Evolutionary conservation across 2,329 filamentous ascomycete species (phyloP).

Genomic region (Neonectria faginata): DNA sequence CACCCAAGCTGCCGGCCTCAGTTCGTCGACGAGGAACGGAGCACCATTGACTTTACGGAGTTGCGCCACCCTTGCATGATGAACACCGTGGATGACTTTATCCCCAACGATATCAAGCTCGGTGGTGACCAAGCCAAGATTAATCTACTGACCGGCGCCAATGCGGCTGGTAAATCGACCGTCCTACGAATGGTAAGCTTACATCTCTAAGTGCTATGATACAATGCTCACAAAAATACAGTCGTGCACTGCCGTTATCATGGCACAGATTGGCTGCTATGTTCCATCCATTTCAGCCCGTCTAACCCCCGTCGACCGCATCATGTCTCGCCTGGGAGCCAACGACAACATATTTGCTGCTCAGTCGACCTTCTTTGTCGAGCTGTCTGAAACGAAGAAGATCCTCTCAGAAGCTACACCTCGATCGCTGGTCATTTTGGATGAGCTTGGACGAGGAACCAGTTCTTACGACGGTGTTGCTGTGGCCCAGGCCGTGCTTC

Average conservation of each 20-base stretch:
- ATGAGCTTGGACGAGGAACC: conserved; percentile 94
- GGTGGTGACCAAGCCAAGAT: conserved; percentile 87
- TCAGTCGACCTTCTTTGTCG: conserved; percentile 98
- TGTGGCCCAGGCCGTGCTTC: conserved; percentile 95
- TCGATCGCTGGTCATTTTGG: conserved; percentile 93
- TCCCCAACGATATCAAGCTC: conserved; percentile 91
- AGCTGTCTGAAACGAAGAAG: conserved; percentile 97
- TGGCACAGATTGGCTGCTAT: conserved; percentile 96
- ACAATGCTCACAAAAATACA: conserved; percentile 51
- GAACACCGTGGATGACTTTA: conserved; percentile 90
- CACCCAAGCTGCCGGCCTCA: conserved; percentile 87
- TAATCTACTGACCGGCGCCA: conserved; percentile 92
- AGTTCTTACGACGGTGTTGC: conserved; percentile 96
- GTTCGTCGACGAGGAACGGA: conserved; percentile 88
- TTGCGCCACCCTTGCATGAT: conserved; percentile 96
- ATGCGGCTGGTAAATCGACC: conserved; percentile 97
- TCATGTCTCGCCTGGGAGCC: conserved; percentile 97
- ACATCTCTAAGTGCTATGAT: neutral
- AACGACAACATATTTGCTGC: conserved; percentile 99
- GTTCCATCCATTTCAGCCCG: conserved; percentile 85
- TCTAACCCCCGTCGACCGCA: conserved; percentile 92
- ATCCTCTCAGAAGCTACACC: conserved; percentile 95
- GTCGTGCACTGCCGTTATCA: conserved; percentile 96
- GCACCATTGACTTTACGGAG: conserved; percentile 90
- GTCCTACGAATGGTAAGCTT: conserved; percentile 86